Evolutionary conservation across 2,329 filamentous ascomycete species (phyloP).

Genomic region (Xenoacremonium recifei): DNA sequence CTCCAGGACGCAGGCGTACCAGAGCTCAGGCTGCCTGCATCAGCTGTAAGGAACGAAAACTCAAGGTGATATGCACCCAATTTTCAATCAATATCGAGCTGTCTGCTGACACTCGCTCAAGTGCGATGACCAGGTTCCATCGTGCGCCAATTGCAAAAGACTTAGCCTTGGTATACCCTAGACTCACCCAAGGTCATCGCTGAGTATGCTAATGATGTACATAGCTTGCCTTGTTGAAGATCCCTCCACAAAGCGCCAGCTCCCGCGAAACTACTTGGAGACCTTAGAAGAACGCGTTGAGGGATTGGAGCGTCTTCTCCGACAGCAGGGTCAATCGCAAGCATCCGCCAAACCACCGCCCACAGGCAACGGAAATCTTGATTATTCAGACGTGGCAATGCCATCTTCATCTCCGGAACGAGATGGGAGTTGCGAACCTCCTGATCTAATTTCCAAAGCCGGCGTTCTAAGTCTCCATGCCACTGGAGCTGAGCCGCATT

Average conservation of each 20-base stretch:
- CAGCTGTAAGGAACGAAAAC: no score
- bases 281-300: conserved; percentile 26
- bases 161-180: neutral
- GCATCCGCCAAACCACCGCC: neutral
- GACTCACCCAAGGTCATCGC: neutral
- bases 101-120: neutral
- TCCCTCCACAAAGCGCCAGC: conserved; percentile 22
- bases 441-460: conserved; percentile 14
- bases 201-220: neutral
- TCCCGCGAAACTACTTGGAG: conserved; percentile 31
- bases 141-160: neutral
- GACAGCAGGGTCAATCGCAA: neutral
- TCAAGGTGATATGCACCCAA: no score
- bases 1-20: no score
- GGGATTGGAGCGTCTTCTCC: conserved; percentile 19
- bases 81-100: no score
- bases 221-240: conserved; percentile 25
- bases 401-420: neutral
- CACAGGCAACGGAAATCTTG: neutral
- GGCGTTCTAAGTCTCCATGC: conserved; percentile 17
- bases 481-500: conserved; percentile 20
- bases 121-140: conserved; percentile 6
- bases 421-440: neutral
- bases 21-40: no score
- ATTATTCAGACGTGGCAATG: neutral